Percentiles rank a stretch among this genome's conserved stretches.
phyloP scores from a whole-genome alignment of 106 monocot genomes.

The Platanthera zijinensis region DNA sequence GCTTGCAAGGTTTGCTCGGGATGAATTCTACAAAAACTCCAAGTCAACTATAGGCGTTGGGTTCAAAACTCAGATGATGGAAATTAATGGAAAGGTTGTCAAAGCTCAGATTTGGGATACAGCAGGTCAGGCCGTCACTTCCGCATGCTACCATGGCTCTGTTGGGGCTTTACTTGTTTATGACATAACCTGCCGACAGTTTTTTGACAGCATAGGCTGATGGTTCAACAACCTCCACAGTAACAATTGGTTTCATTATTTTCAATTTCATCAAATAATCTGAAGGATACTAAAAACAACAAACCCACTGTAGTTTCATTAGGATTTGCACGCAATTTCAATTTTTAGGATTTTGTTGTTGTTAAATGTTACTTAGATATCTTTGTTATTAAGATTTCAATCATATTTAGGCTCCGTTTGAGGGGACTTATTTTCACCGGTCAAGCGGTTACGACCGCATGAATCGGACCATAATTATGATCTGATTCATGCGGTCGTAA shows the following conservation, averaged over 20 bases:
- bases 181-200: slow-evolving; percentile 4
- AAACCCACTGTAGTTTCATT: too few species aligned
- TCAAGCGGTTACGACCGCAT: too few species aligned
- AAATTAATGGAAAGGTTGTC: slow-evolving; percentile 1
- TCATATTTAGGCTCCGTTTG: too few species aligned
- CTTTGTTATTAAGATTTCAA: too few species aligned
- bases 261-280: not conserved
- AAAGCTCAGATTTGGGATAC: slow-evolving; percentile 11
- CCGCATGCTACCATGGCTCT: slow-evolving; percentile 1
- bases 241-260: not conserved
- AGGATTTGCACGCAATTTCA: too few species aligned
- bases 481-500: too few species aligned
- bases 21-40: slow-evolving; percentile 8
- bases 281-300: too few species aligned
- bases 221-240: slow-evolving; percentile 4
- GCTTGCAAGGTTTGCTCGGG: slow-evolving; percentile 9
- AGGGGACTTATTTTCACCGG: too few species aligned
- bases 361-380: too few species aligned
- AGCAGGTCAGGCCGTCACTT: slow-evolving; percentile 5
- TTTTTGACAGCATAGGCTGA: slow-evolving; percentile 5
- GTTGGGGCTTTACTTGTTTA: slow-evolving; percentile 7
- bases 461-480: too few species aligned
- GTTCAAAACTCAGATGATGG: slow-evolving; percentile 7
- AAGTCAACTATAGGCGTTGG: slow-evolving; percentile 9
- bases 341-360: too few species aligned